A percentile compares a stretch with the other conserved stretches of the same genome.
phyloP scores from a whole-genome alignment of 2,329 filamentous ascomycete genomes.

The Rosellinia necatrix region DNA sequence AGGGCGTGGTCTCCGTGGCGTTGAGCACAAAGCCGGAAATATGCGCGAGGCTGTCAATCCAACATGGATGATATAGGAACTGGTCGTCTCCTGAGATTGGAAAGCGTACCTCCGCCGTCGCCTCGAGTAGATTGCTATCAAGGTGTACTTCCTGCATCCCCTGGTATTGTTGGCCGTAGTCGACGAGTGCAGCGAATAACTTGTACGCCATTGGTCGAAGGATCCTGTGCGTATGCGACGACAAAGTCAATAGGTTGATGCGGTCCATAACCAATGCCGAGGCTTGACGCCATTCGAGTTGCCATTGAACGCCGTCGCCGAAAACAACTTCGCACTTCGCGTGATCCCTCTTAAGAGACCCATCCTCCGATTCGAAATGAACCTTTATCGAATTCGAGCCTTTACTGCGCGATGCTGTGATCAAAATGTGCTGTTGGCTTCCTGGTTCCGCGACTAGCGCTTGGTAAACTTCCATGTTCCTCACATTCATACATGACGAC shows the following conservation, averaged over 20 bases:
- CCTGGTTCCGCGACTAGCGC: conserved; percentile 3
- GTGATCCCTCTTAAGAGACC: neutral
- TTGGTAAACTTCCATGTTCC: conserved; percentile 33
- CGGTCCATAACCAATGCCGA: too few relatives aligned
- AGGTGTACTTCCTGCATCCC: conserved; percentile 37
- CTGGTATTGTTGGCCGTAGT: conserved; percentile 35
- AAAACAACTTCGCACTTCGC: conserved; percentile 5
- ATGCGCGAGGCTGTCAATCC: conserved; percentile 37
- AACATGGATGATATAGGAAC: conserved; percentile 31
- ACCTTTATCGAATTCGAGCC: neutral
- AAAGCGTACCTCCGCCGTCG: conserved; percentile 34
- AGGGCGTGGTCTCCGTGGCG: conserved; percentile 21
- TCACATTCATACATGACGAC: conserved; percentile 29
- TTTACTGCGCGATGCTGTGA: neutral
- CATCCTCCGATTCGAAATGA: neutral
- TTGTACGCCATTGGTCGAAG: conserved; percentile 35
- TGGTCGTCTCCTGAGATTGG: conserved; percentile 14
- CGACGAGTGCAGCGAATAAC: conserved; percentile 34
- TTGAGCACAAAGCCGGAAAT: conserved; percentile 40
- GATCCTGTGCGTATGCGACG: conserved; percentile 32
- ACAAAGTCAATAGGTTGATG: too few relatives aligned
- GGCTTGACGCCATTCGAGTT: neutral
- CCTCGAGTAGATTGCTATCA: conserved; percentile 34
- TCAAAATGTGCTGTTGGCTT: neutral
- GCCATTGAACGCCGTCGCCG: conserved; percentile 6